Base-by-base conservation (phyloP, 2,329 filamentous ascomycete species). In the Xylariaceae sp. region DNA sequence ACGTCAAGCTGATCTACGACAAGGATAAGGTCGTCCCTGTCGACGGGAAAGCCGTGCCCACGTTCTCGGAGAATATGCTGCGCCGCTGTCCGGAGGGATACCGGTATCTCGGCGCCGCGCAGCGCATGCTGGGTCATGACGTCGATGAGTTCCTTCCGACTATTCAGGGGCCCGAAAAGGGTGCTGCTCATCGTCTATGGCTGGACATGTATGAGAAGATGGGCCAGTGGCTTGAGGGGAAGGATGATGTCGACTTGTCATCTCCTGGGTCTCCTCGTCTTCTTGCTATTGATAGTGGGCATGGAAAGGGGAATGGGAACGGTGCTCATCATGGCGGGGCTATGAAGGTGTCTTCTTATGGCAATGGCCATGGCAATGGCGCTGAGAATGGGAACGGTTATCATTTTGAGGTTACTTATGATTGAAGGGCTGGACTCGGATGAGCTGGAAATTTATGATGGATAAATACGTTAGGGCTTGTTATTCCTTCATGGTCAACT, bases 11-110 rank as follows among this genome's bases (percentile, higher is more conserved):
- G 41, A 66, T 73, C 51, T 73, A 74, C 56, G 72, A 74, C 49
- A 74, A 74, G 60, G 72, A 75, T 62, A 74, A 72, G 62, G 57
- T 75, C 22, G 64, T 74, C 3, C 64, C 72, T 4, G 67, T 69
- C 29, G 67, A 74, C 50, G 72, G 73, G 29, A 59, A 54, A 51
- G 58, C 58, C 5, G 61, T 60, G 14, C 72, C 72, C 0, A 45
- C 29, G 1, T 72, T 75, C 49, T 46, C 60, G n/a, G 41, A 52
- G 21, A 64, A 67, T 11, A 62, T 67, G 36, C 60, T 75, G 38
- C 60, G 58, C 6, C 58, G 50, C 32, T 72, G 69, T 47, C 72
- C 72, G 5, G 59, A 65, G 46, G 73, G 72, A 1, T 76, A 75
- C 63, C 63, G 63, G 50, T 72, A 71, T 53, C 67, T 76, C 4